These are phyloP conservation scores for Raphanus raphanistrum DNA, from an alignment of 345 rosid species.

Conservation along the genomic window DNA sequence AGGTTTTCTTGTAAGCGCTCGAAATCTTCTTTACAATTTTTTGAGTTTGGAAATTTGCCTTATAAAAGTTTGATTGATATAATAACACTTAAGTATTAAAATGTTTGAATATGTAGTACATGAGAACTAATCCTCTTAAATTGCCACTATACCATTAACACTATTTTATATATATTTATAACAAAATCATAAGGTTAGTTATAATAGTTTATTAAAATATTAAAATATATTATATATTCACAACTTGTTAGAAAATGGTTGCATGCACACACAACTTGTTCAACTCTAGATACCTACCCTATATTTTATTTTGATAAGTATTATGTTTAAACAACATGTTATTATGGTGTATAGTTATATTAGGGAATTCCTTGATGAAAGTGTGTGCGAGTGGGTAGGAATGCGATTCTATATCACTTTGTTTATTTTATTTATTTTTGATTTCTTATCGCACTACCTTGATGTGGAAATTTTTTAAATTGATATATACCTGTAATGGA, in stretches of 20 bases:
- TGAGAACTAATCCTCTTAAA: not conserved
- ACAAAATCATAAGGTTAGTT: not conserved
- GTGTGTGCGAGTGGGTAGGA: constrained; percentile 39
- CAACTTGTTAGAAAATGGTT: not conserved
- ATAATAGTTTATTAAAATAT: not conserved
- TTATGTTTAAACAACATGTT: not conserved
- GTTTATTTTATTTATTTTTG: not conserved
- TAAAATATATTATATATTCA: not conserved
- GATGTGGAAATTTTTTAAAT: not conserved
- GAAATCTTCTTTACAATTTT: not conserved
- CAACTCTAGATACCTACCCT: not conserved
- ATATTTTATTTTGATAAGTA: not conserved
- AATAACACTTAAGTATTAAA: not conserved
- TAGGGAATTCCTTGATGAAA: constrained; percentile 18
- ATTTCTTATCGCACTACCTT: constrained; percentile 25
- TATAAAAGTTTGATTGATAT: not conserved
- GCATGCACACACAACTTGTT: constrained; percentile 1
- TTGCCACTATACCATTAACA: not conserved
- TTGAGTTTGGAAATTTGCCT: not conserved
- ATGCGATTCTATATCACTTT: constrained; percentile 32
- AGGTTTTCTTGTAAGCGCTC: too few relatives aligned
- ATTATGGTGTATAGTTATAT: not conserved
- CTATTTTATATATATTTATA: not conserved
- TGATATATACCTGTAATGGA: not conserved
- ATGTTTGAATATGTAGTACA: not conserved